phyloP scores from a whole-genome alignment of 1,284 basidiomycete genomes.

The Puccinia novopanici region DNA sequence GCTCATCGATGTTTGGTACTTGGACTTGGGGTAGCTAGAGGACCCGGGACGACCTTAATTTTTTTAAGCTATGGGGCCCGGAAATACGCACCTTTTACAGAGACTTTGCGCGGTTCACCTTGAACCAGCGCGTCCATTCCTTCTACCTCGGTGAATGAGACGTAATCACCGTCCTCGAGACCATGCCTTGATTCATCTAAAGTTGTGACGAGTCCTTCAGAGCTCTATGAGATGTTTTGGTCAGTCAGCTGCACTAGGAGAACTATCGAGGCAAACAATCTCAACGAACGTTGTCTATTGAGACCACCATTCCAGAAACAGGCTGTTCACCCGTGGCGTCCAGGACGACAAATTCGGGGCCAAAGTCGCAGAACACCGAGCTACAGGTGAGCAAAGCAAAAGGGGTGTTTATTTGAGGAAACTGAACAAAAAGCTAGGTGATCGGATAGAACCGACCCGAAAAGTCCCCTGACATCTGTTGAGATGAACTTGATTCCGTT shows the following conservation, averaged over 20 bases:
- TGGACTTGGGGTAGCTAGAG: not conserved
- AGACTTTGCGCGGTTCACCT: slow-evolving; percentile 84
- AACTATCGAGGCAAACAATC: not conserved
- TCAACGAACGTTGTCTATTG: slow-evolving; percentile 69
- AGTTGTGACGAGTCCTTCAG: slow-evolving; percentile 90
- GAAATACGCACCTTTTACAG: slow-evolving; percentile 70
- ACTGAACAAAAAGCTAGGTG: not conserved
- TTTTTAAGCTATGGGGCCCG: not conserved
- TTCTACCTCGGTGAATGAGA: slow-evolving; percentile 95
- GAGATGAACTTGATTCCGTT: slow-evolving; percentile 90
- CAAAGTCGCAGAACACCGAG: slow-evolving; percentile 93
- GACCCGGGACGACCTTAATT: not conserved
- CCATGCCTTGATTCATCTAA: slow-evolving; percentile 96
- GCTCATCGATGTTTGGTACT: not conserved
- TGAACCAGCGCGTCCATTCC: slow-evolving; percentile 91
- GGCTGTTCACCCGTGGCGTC: slow-evolving; percentile 95
- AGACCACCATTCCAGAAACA: slow-evolving; percentile 90
- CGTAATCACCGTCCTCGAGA: slow-evolving; percentile 95
- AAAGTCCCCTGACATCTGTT: slow-evolving; percentile 88
- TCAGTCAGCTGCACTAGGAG: not conserved
- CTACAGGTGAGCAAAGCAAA: slow-evolving; percentile 68
- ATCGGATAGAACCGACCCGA: slow-evolving; percentile 67
- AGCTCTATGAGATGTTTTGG: slow-evolving; percentile 58
- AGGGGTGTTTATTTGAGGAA: not conserved
- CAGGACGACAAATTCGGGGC: slow-evolving; percentile 86